Base-by-base conservation (phyloP, 257 asterid species). In the Solanum ossicruentum region DNA sequence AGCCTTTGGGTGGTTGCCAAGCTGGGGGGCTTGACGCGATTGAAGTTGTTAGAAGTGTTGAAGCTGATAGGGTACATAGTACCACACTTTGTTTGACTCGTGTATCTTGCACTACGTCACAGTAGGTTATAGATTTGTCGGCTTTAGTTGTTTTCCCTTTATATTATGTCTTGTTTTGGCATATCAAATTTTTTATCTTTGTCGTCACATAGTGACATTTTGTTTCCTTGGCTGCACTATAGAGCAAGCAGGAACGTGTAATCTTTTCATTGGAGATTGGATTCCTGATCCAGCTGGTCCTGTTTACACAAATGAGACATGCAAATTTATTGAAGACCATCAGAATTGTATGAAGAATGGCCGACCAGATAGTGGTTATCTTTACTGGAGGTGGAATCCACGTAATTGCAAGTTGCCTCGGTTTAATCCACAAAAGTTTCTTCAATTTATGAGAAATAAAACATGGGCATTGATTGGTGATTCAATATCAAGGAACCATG, bases 331-430 rank as follows among this genome's bases (percentile, higher is more conserved):
- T n/a, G 95, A 87, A 67, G 90, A 80, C 36, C 93, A 91, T 84
- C 97, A 93, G 85, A 94, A 95, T 72, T 95, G 97, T 86, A 72
- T 91, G 93, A 90, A 72, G 63, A 95, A 95, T 84, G 97, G 98
- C 45, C 88, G 99, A 5, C 94, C 93, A 0, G 99, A 94, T 86
- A 75, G 88, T 0, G 93, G 87, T 51, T 95, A 93, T 88, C 93
- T 92, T 69, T 90, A 95, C 89, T 95, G 98, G 98, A 91, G 88
- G 87, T 95, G 98, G 98, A 93, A 85, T 0, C 98, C 98, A 7
- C 90, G 16, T 13, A 93, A 85, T 11, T 95, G 99, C 71, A 91
- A 93, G 81, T 81, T 93, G 84, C 89, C 92, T 66, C 92, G 87
- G 39, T 83, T 90, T 20, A 85, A 91, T 49, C 91, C 97, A 1